Evolutionary conservation across 345 rosid species (phyloP).

Genomic region (Eucalyptus pauciflora): DNA sequence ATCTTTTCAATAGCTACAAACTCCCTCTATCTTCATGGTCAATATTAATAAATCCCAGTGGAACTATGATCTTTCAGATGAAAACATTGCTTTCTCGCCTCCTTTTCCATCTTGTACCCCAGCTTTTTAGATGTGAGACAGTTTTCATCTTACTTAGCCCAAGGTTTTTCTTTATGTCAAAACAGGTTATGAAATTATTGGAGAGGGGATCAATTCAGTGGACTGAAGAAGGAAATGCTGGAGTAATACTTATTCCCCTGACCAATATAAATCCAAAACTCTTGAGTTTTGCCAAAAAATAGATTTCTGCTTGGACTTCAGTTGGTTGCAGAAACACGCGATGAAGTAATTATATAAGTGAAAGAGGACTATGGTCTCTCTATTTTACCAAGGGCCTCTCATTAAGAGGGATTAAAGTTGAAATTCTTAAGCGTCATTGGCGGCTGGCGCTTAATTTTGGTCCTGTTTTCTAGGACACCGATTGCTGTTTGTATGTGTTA

Average conservation of each 20-base stretch:
- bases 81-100: neutral
- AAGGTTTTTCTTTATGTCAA: neutral
- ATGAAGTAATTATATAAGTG: neutral
- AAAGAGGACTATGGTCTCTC: neutral
- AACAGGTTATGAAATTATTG: slow-evolving; percentile 32
- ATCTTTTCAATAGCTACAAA: neutral
- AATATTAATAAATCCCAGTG: neutral
- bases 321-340: neutral
- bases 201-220: slow-evolving; percentile 42
- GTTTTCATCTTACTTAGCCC: neutral
- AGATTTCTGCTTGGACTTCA: neutral
- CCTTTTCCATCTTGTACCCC: neutral
- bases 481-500: neutral
- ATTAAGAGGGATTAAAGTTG: neutral
- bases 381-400: neutral
- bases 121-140: neutral
- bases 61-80: neutral
- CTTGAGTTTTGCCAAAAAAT: slow-evolving; percentile 19
- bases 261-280: slow-evolving; percentile 27
- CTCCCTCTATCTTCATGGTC: neutral
- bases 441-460: neutral
- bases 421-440: neutral
- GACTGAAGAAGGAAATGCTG: slow-evolving; percentile 23
- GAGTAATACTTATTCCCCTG: slow-evolving; percentile 20
- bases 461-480: neutral